These are phyloP conservation scores for Saccharomycopsis malanga DNA, from an alignment of 805 yeast genomes.

Conservation along the genomic window DNA sequence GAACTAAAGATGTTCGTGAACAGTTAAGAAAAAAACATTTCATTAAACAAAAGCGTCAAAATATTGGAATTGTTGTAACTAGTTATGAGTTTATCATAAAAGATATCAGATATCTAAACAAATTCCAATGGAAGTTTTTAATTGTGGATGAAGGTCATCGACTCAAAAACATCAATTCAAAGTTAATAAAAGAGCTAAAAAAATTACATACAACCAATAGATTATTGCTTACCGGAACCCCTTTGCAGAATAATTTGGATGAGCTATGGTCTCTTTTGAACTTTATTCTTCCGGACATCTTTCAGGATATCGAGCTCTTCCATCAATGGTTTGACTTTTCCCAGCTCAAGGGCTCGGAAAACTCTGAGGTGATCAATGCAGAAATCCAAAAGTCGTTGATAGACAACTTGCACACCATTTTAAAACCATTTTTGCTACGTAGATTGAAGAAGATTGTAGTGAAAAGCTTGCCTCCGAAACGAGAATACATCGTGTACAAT, in stretches of 20 bases:
- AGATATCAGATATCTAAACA: conserved; percentile 52
- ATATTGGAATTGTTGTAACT: conserved; percentile 52
- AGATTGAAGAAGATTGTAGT: conserved; percentile 69
- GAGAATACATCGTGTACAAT: conserved; percentile 78
- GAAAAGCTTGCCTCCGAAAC: conserved; percentile 71
- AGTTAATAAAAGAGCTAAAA: conserved; percentile 65
- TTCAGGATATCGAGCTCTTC: conserved; percentile 81
- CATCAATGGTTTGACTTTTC: conserved; percentile 89
- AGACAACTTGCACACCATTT: conserved; percentile 73
- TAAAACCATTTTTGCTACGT: conserved; percentile 81
- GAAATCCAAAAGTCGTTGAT: conserved; percentile 55
- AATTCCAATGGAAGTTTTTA: conserved; percentile 66
- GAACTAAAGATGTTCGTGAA: conserved; percentile 51
- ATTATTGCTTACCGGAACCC: conserved; percentile 88
- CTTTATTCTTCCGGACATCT: conserved; percentile 87
- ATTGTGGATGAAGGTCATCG: conserved; percentile 97
- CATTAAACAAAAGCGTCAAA: conserved; percentile 32
- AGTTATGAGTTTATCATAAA: conserved; percentile 75
- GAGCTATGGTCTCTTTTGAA: conserved; percentile 91
- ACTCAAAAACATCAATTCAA: conserved; percentile 75
- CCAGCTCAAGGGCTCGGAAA: conserved; percentile 23
- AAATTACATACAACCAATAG: conserved; percentile 61
- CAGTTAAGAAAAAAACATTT: conserved; percentile 31
- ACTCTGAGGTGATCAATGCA: conserved; percentile 32
- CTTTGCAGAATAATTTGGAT: conserved; percentile 81